phyloP scores from a whole-genome alignment of 768 basidiomycete species.

The Asterophora parasitica region DNA sequence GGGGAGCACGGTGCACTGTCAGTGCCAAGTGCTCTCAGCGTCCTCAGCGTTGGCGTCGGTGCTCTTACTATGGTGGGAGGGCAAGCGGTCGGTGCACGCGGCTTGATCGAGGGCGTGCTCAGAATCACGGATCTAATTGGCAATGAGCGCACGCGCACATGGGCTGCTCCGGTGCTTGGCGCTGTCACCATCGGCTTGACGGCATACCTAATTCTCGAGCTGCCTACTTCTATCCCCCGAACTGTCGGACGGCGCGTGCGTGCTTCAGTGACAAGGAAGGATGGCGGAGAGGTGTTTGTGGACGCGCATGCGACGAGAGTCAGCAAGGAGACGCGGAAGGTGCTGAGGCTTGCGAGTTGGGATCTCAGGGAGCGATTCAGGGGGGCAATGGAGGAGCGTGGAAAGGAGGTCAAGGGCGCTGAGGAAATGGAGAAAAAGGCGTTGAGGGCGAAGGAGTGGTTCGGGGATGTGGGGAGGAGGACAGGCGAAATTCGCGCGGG shows the following conservation, averaged over 20 bases:
- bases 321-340: slow-evolving; percentile 85
- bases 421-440: slow-evolving; percentile 76
- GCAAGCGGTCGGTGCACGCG: slow-evolving; percentile 70
- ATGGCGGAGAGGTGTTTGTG: slow-evolving; percentile 58
- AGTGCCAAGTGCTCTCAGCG: slow-evolving; percentile 58
- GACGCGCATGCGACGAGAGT: slow-evolving; percentile 68
- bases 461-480: slow-evolving; percentile 49
- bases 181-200: slow-evolving; percentile 68
- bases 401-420: slow-evolving; percentile 68
- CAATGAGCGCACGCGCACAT: slow-evolving; percentile 76
- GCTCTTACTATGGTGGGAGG: slow-evolving; percentile 89
- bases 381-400: slow-evolving; percentile 72
- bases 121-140: slow-evolving; percentile 74
- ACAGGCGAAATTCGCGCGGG: slow-evolving; percentile 39
- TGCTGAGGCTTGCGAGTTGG: slow-evolving; percentile 86
- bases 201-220: slow-evolving; percentile 79
- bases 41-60: slow-evolving; percentile 76
- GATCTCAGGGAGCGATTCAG: slow-evolving; percentile 82
- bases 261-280: slow-evolving; percentile 49
- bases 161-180: slow-evolving; percentile 84
- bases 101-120: slow-evolving; percentile 73
- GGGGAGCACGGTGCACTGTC: slow-evolving; percentile 28
- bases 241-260: slow-evolving; percentile 85
- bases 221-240: slow-evolving; percentile 83
- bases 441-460: slow-evolving; percentile 65